Evolutionary conservation across 2,329 filamentous ascomycete genomes (phyloP), one percentile per base, ranked within the genome.

Genomic region (Curvularia sp.): DNA sequence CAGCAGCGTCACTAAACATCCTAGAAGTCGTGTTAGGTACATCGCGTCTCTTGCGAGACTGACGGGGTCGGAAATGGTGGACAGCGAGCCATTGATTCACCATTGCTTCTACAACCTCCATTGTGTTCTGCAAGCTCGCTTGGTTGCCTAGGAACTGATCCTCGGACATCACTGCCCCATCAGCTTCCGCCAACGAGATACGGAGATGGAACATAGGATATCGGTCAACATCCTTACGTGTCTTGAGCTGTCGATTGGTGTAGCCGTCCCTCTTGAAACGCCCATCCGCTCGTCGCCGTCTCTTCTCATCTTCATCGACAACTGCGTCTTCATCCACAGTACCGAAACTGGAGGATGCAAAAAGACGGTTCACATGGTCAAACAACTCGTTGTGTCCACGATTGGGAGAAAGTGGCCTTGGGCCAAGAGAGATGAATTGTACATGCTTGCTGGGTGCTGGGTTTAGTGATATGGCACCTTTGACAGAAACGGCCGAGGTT

Each of bases 131-230:
- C n/a, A 92, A 62, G 12, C 68, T 72, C 10, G 66, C 55, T 13
- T 76, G 64, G 1, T 71, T 62, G 4, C 70, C 61, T 2, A 72
- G 48, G 47, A 70, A 64, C 0, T 61, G 39, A 28, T 75, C 71
- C 28, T 68, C 74, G 12, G 46, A 28, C 5, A 54, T 31, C 2
- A 46, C 58, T 22, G 57, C 47, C 15, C 44, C 26, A n/a, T 49
- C 15, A 8, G 55, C 44, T 7, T 69, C 59, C 20, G 65, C 70
- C 8, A 84, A 68, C 2, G 82, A 78, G 35, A 97, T 85, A 28
- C 86, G 86, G n/a, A 98, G 78, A 67, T 88, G 90, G 69, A 97
- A 98, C 88, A 94, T 94, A 0, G 94, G 93, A 88, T 92, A 95
- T 50, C 87, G 85, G 69, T 97, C 92, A 9, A 93, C 80, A 0